Percentiles rank a stretch among this genome's conserved stretches.
phyloP scores from a whole-genome alignment of 2,329 filamentous ascomycete species.

The Monosporascus ibericus region DNA sequence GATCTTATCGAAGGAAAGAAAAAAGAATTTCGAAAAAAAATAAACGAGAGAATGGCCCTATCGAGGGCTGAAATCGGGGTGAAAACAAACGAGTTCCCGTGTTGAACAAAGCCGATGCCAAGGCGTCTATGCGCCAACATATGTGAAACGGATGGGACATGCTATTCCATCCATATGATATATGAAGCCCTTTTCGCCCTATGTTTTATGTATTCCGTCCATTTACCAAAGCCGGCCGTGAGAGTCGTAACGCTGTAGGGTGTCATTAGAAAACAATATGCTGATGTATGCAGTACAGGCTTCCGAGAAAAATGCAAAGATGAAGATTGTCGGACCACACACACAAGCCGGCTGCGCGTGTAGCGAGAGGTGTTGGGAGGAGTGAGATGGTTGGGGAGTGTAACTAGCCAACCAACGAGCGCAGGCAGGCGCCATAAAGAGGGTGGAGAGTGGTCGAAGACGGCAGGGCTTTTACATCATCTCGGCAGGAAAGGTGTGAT shows the following conservation, averaged over 20 bases:
- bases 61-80: background rate
- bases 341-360: background rate
- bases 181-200: background rate
- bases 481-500: conserved; percentile 24
- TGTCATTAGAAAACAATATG: background rate
- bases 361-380: background rate
- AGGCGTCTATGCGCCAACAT: background rate
- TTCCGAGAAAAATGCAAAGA: conserved; percentile 6
- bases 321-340: background rate
- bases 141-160: background rate
- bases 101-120: no score
- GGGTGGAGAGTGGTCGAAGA: background rate
- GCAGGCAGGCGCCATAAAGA: background rate
- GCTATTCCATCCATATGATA: background rate
- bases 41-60: background rate
- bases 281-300: background rate
- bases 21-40: background rate
- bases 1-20: background rate
- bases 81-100: background rate
- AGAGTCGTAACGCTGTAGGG: background rate
- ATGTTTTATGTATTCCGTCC: background rate
- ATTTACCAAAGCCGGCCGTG: background rate
- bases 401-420: background rate
- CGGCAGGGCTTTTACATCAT: background rate
- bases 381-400: background rate